These are phyloP conservation scores for Geotrichum carabidarum DNA, from an alignment of 1,139 yeast species.

Conservation along the genomic window DNA sequence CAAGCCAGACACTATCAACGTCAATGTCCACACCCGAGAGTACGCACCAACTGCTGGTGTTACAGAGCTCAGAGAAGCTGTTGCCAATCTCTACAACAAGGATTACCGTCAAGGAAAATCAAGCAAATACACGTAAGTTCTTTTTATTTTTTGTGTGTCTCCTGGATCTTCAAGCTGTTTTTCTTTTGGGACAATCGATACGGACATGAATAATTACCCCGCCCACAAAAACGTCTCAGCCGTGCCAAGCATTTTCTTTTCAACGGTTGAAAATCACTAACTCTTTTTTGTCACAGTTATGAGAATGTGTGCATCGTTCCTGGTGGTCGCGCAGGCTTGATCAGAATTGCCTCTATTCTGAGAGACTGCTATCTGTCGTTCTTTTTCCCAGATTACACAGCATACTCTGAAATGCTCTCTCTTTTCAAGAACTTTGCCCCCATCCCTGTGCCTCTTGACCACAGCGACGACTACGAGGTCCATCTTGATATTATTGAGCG, in stretches of 20 bases:
- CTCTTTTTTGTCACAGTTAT: slow-evolving; percentile 30
- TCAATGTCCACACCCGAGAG: slow-evolving; percentile 53
- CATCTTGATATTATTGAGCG: slow-evolving; percentile 53
- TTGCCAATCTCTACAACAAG: slow-evolving; percentile 56
- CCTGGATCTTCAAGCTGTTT: neutral
- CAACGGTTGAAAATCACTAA: neutral
- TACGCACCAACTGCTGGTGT: slow-evolving; percentile 66
- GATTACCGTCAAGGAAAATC: slow-evolving; percentile 49
- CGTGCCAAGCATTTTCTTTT: no score
- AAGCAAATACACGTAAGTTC: slow-evolving; percentile 47
- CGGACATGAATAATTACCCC: neutral
- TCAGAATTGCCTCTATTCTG: slow-evolving; percentile 61
- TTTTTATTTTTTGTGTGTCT: neutral
- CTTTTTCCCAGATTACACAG: slow-evolving; percentile 65
- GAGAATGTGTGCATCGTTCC: slow-evolving; percentile 66
- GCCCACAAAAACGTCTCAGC: neutral
- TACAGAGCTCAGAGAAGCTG: slow-evolving; percentile 54
- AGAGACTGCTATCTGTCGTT: slow-evolving; percentile 59
- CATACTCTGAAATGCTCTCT: slow-evolving; percentile 68
- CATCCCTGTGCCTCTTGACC: slow-evolving; percentile 60
- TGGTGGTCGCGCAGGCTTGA: slow-evolving; percentile 65
- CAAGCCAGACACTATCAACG: slow-evolving; percentile 50
- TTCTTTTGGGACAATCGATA: neutral
- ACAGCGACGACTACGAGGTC: slow-evolving; percentile 55
- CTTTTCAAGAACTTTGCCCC: slow-evolving; percentile 63